A percentile compares a stretch with the other conserved stretches of the same genome.
These are phyloP conservation scores for Coelastrella sp. DNA, from an alignment of 139 green algal species.

Conservation along the genomic window DNA sequence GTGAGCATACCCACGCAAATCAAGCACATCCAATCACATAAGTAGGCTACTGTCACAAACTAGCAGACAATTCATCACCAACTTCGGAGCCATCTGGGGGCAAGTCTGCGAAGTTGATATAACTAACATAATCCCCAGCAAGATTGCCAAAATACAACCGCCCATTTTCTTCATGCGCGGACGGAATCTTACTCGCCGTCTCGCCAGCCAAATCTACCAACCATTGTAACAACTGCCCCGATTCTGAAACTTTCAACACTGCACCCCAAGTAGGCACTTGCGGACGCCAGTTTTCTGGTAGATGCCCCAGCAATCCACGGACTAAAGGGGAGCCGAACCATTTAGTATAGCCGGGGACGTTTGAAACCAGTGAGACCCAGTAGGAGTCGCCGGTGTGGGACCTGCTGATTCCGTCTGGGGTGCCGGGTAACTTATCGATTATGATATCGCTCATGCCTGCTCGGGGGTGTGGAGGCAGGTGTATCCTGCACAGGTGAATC, in stretches of 20 bases:
- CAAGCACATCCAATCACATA: no score
- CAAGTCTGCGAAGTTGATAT: slow-evolving; percentile 29
- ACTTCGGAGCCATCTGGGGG: slow-evolving; percentile 4
- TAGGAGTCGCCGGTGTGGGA: slow-evolving; percentile 58
- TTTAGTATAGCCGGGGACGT: slow-evolving; percentile 43
- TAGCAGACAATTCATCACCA: background rate
- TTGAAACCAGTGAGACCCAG: slow-evolving; percentile 62
- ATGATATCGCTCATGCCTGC: slow-evolving; percentile 59
- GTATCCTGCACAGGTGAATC: slow-evolving; percentile 23
- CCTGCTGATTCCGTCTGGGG: slow-evolving; percentile 66
- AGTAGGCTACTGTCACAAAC: no score
- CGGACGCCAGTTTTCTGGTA: slow-evolving; percentile 46
- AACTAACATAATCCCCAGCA: slow-evolving; percentile 35
- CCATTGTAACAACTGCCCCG: slow-evolving; percentile 16
- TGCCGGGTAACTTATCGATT: slow-evolving; percentile 66
- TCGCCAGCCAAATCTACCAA: slow-evolving; percentile 16
- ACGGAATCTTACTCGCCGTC: slow-evolving; percentile 25
- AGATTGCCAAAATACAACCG: slow-evolving; percentile 33
- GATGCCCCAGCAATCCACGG: slow-evolving; percentile 41
- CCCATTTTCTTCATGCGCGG: slow-evolving; percentile 6
- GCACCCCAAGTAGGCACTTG: slow-evolving; percentile 42
- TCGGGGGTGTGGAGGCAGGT: slow-evolving; percentile 50
- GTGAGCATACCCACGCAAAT: no score
- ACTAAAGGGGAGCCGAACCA: slow-evolving; percentile 38
- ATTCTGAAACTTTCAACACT: slow-evolving; percentile 31